phyloP scores from a whole-genome alignment of 352 stramenopile species.

The Phytophthora megakarya region DNA sequence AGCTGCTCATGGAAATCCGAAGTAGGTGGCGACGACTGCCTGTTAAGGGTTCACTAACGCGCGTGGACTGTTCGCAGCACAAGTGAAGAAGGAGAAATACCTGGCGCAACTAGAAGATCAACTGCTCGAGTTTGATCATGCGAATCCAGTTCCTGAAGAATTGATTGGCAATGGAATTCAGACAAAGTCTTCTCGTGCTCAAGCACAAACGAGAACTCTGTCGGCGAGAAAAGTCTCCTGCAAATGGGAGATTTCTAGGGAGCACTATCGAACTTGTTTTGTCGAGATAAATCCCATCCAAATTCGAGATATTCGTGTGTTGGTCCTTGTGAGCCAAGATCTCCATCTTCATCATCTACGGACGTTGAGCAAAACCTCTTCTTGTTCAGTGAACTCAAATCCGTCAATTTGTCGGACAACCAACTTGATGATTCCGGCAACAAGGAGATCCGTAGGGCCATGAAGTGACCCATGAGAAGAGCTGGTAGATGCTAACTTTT shows the following conservation, averaged over 20 bases:
- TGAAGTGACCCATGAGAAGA: not conserved
- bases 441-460: constrained; percentile 37
- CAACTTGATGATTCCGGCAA: constrained; percentile 38
- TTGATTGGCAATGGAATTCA: no score
- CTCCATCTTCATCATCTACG: constrained; percentile 35
- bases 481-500: not conserved
- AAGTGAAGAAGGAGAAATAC: constrained; percentile 42
- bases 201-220: not conserved
- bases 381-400: constrained; percentile 26
- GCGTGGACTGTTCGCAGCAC: constrained; percentile 14
- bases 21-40: constrained; percentile 7
- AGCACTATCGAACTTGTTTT: constrained; percentile 39
- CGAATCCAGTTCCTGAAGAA: constrained; percentile 7
- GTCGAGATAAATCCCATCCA: constrained; percentile 37
- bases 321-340: constrained; percentile 34
- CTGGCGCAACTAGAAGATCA: constrained; percentile 30
- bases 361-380: constrained; percentile 36
- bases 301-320: constrained; percentile 25
- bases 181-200: no score
- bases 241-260: not conserved
- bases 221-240: not conserved
- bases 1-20: constrained; percentile 26
- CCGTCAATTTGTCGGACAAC: constrained; percentile 44
- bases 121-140: constrained; percentile 5
- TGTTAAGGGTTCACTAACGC: not conserved